Evolutionary conservation across 441 rosid genomes (phyloP).

Genomic region (Raphanus hybrid): DNA sequence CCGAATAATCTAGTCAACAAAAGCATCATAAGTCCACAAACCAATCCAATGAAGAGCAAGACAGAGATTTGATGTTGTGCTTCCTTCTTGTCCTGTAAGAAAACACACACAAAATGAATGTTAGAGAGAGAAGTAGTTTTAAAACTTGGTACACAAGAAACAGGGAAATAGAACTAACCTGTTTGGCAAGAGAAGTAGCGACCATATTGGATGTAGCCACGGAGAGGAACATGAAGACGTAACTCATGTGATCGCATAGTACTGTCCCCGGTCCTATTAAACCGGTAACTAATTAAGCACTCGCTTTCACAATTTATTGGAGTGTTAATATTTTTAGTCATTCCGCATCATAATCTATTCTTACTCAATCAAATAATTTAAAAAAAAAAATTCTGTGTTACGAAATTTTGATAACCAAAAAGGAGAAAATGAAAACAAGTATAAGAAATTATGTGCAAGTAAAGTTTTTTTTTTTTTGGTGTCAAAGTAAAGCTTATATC

Average conservation of each 20-base stretch:
- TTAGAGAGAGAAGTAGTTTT: background rate
- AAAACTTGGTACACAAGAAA: slow-evolving; percentile 14
- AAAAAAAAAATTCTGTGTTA: too few relatives aligned
- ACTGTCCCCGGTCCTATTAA: slow-evolving; percentile 89
- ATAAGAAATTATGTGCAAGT: background rate
- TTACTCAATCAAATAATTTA: background rate
- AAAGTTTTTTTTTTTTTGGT: background rate
- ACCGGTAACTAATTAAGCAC: slow-evolving; percentile 8
- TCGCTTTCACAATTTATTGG: background rate
- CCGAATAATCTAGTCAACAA: slow-evolving; percentile 60
- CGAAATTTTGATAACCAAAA: background rate
- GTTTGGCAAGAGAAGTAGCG: slow-evolving; percentile 82
- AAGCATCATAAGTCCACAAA: slow-evolving; percentile 62
- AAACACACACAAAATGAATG: background rate
- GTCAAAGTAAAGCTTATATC: background rate
- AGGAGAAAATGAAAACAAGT: too few relatives aligned
- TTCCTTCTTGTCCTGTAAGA: slow-evolving; percentile 58
- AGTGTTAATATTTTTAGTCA: background rate
- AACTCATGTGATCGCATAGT: slow-evolving; percentile 68
- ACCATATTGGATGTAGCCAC: slow-evolving; percentile 91
- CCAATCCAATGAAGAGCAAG: slow-evolving; percentile 58
- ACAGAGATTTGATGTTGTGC: slow-evolving; percentile 72
- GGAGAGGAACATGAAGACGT: slow-evolving; percentile 84
- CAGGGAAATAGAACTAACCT: slow-evolving; percentile 44
- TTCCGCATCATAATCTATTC: background rate